Conservation (phyloP, 352 stramenopile species). For the Pelagophyceae sp. region DNA sequence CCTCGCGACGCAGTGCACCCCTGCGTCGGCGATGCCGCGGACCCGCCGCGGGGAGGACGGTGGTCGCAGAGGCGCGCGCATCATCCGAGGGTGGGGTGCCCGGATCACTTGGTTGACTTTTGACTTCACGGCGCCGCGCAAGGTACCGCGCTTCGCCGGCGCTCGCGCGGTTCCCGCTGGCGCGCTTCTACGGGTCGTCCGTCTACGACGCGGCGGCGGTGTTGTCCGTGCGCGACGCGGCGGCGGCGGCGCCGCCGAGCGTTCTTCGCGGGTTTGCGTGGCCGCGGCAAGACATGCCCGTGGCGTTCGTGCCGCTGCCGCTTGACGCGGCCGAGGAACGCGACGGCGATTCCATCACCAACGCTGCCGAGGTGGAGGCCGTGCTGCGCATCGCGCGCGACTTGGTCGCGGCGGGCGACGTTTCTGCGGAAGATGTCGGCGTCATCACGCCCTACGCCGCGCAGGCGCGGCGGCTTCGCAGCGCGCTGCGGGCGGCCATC, state of each 20-base stretch:
- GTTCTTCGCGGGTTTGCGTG: slow-evolving; percentile 32
- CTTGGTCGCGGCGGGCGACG: slow-evolving; percentile 27
- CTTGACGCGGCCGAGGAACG: slow-evolving; percentile 56
- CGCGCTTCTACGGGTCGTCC: slow-evolving; percentile 82
- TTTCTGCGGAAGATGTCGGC: slow-evolving; percentile 53
- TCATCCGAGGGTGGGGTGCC: slow-evolving; percentile 79
- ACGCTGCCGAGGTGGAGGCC: slow-evolving; percentile 60
- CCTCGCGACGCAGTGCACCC: slow-evolving; percentile 59
- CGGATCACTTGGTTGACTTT: too few relatives aligned
- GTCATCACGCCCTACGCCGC: slow-evolving; percentile 90
- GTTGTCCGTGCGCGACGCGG: too few relatives aligned
- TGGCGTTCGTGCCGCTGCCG: slow-evolving; percentile 49
- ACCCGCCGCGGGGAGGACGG: too few relatives aligned
- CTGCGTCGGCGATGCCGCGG: too few relatives aligned
- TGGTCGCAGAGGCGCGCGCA: slow-evolving; percentile 76
- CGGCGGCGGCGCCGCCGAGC: slow-evolving; percentile 25
- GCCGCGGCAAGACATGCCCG: slow-evolving; percentile 29
- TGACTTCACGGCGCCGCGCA: too few relatives aligned
- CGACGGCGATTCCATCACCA: slow-evolving; percentile 62
- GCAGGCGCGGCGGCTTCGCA: slow-evolving; percentile 57
- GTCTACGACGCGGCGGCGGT: slow-evolving; percentile 70
- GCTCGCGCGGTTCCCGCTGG: slow-evolving; percentile 81
- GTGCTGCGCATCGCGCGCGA: slow-evolving; percentile 52
- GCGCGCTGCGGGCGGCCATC: neutral
- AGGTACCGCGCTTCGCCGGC: slow-evolving; percentile 92